These are phyloP conservation scores for Cercospora berteroae DNA, from an alignment of 2,329 filamentous ascomycete species.

Conservation along the genomic window DNA sequence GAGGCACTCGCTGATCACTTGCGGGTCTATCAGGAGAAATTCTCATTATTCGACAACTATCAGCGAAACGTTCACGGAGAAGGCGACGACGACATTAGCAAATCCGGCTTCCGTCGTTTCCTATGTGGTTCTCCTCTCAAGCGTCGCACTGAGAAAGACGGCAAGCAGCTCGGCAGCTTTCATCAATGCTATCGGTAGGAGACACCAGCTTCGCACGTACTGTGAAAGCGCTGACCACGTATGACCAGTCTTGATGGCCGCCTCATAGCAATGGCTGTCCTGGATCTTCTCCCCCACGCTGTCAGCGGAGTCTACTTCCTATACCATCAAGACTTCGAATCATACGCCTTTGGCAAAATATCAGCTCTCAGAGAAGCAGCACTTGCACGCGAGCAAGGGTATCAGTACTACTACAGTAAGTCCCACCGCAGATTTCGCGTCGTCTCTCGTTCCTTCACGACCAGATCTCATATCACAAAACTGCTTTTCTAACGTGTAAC, in stretches of 20 bases:
- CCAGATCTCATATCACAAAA: no score
- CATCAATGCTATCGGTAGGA: slow-evolving; percentile 61
- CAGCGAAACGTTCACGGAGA: slow-evolving; percentile 73
- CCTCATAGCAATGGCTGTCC: slow-evolving; percentile 71
- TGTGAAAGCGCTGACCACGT: background rate
- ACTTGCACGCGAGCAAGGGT: slow-evolving; percentile 66
- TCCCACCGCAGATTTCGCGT: background rate
- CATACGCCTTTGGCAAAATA: slow-evolving; percentile 70
- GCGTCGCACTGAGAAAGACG: slow-evolving; percentile 50
- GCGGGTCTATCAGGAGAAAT: slow-evolving; percentile 59
- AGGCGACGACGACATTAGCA: slow-evolving; percentile 56
- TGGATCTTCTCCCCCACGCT: slow-evolving; percentile 72
- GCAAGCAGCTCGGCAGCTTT: slow-evolving; percentile 65
- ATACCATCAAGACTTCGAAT: slow-evolving; percentile 72
- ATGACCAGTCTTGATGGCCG: slow-evolving; percentile 64
- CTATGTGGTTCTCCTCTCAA: slow-evolving; percentile 68
- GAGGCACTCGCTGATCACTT: background rate
- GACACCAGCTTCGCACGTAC: slow-evolving; percentile 45
- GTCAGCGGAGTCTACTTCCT: slow-evolving; percentile 83
- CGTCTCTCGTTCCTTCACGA: background rate
- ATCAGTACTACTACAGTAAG: slow-evolving; percentile 67
- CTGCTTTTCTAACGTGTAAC: slow-evolving; percentile 37
- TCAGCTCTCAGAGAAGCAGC: slow-evolving; percentile 71
- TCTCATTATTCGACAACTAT: slow-evolving; percentile 68
- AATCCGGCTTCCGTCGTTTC: slow-evolving; percentile 65